phyloP scores from a whole-genome alignment of 768 basidiomycete genomes.

The Lentinula sp. region DNA sequence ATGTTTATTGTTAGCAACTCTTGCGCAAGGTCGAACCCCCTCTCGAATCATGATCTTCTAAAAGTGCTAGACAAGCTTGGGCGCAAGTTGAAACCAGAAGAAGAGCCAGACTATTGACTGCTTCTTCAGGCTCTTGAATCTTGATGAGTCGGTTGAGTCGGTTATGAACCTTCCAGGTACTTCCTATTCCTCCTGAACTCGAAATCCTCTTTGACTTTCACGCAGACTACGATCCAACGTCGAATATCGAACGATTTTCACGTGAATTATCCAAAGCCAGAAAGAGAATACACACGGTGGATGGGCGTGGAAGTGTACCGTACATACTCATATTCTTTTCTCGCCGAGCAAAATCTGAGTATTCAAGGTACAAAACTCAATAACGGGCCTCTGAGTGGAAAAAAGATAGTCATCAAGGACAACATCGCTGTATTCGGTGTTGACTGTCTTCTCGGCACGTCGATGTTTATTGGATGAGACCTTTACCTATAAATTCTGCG shows the following conservation, averaged over 20 bases:
- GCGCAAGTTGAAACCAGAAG: not conserved
- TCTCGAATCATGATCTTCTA: not conserved
- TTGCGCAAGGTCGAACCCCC: not conserved
- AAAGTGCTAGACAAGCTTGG: not conserved
- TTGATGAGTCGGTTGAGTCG: not conserved
- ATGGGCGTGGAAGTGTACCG: slow-evolving; percentile 3
- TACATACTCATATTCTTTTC: not conserved
- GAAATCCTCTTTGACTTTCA: not conserved
- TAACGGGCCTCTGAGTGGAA: not conserved
- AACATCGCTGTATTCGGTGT: slow-evolving; percentile 2
- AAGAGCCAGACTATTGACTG: not conserved
- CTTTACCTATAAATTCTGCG: too few relatives aligned
- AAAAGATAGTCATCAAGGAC: slow-evolving; percentile 1
- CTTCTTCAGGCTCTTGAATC: slow-evolving; percentile 2
- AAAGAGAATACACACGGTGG: not conserved
- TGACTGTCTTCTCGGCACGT: not conserved
- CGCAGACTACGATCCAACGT: not conserved
- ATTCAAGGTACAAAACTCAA: too few relatives aligned
- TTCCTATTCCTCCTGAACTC: not conserved
- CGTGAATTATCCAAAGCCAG: not conserved
- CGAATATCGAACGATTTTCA: not conserved
- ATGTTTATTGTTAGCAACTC: not conserved
- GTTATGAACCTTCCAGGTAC: not conserved
- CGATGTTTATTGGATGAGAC: not conserved
- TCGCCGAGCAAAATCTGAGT: too few relatives aligned